Evolutionary conservation across 768 basidiomycete species (phyloP), one percentile per base, ranked within the genome.

Genomic region (Agrocybe chaxingu): DNA sequence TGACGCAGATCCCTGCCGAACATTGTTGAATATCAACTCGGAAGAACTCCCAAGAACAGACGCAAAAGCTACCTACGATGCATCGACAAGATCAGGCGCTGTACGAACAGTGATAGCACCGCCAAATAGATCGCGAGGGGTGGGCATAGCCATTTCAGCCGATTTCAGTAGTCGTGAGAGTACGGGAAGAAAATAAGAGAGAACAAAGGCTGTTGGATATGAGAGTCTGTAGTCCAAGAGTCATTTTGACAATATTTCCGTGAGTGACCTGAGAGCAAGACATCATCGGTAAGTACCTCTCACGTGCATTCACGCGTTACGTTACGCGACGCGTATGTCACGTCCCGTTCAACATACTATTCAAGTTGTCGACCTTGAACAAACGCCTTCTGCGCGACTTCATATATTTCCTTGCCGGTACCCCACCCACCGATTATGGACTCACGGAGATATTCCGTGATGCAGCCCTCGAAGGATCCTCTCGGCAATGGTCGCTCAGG

Each of bases 101-200:
- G 89, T 69, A 24, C 70, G 59, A 7, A 81, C 76, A 5, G 72
- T 77, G 51, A 99, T 92, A 9, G 90, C 92, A 9, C 92, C 94
- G 3, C 92, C 96, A 67, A 94, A 99, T 0, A 99, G 79, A 5
- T 76, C 65, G 55, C 78, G 74, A 24, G 24, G 24, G 3, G 24
- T 5, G 13, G 57, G 62, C 34, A 64, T 46, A 54, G 54, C 55
- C 57, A 62, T 62, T 24, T 37, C 45, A 18, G 18, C 24, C 18
- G 45, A 31, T 9, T 39, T 42, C 43, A 10, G 18, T 31, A 43
- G 33, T 36, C 8, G 8, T 42, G 40, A 45, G 16, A 30, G 19
- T 38, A 24, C 24, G 24, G 24, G 36, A 49, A 19, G 47, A 18
- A 19, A 18, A 32, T 39, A 36, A 45, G 38, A 10, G 31, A 44